Conservation (phyloP, 257 asterid species). For the Fraxinus quadrangulata region DNA sequence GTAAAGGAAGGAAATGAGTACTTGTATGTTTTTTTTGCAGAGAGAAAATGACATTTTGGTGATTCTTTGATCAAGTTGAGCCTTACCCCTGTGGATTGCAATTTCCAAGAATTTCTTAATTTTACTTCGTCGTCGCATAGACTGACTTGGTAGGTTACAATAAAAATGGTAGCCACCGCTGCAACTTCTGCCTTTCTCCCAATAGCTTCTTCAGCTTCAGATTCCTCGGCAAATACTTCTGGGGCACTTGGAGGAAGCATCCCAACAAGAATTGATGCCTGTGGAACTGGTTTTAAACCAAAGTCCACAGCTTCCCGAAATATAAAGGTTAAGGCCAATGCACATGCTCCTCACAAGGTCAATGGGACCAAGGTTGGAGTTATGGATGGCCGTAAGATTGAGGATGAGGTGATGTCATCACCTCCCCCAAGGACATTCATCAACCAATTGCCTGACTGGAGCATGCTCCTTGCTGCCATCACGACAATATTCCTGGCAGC, state of each 20-base stretch:
- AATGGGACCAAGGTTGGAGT: conserved; percentile 87
- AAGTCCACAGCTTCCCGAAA: conserved; percentile 66
- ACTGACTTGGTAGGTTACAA: conserved; percentile 17
- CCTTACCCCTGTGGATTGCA: conserved; percentile 15
- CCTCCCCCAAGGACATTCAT: conserved; percentile 88
- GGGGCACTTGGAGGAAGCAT: conserved; percentile 62
- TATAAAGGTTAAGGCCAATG: conserved; percentile 69
- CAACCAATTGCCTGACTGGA: conserved; percentile 97
- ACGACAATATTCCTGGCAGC: conserved; percentile 96
- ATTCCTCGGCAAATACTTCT: conserved; percentile 57
- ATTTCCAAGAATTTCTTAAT: conserved; percentile 10
- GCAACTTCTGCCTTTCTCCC: conserved; percentile 76
- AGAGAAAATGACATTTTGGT: conserved; percentile 25
- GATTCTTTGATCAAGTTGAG: conserved; percentile 18
- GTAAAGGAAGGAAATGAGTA: conserved; percentile 2
- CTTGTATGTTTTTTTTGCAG: conserved; percentile 28
- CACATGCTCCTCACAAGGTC: conserved; percentile 90
- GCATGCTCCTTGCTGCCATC: conserved; percentile 96
- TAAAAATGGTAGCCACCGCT: conserved; percentile 72
- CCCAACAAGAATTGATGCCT: conserved; percentile 63
- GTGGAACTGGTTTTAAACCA: conserved; percentile 56
- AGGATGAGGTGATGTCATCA: conserved; percentile 57
- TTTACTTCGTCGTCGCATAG: not conserved
- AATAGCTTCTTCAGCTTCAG: conserved; percentile 56
- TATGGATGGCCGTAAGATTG: conserved; percentile 66